Percentiles rank a stretch among this genome's conserved stretches.
These are phyloP conservation scores for Zymoseptoria crescenta DNA, from an alignment of 2,329 filamentous ascomycete genomes.

Conservation along the genomic window DNA sequence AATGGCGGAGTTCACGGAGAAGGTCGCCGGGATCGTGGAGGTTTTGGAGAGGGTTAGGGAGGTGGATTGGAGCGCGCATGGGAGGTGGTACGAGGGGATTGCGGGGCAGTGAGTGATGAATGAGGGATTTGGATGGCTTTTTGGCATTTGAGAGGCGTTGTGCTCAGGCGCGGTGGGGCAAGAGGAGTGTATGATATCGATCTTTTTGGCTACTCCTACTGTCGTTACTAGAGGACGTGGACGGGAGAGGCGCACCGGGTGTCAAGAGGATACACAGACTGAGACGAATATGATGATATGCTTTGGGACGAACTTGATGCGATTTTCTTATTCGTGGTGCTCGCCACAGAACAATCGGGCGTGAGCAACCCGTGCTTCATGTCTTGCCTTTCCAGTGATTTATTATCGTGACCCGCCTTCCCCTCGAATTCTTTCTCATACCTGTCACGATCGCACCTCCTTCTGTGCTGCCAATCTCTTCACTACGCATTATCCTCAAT, in stretches of 20 bases:
- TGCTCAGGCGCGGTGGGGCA: too few relatives aligned
- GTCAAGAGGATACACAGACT: background rate
- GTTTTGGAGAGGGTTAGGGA: conserved; percentile 56
- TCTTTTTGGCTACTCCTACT: background rate
- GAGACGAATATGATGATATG: background rate
- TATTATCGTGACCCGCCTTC: background rate
- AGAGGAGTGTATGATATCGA: background rate
- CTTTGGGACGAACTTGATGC: background rate
- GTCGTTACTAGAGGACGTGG: background rate
- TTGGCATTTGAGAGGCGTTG: too few relatives aligned
- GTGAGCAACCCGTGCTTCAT: too few relatives aligned
- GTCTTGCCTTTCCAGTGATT: too few relatives aligned
- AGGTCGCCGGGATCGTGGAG: conserved; percentile 62
- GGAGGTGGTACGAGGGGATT: conserved; percentile 62
- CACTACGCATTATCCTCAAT: too few relatives aligned
- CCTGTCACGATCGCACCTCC: background rate
- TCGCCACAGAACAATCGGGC: too few relatives aligned
- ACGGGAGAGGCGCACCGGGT: background rate
- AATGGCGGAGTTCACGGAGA: conserved; percentile 64
- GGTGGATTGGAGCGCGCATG: conserved; percentile 62
- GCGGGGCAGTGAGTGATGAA: conserved; percentile 35
- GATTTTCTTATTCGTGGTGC: too few relatives aligned
- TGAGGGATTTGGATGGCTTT: too few relatives aligned
- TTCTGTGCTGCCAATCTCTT: background rate
- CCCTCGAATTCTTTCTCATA: background rate